Evolutionary conservation across 805 yeast species (phyloP).

Genomic region (Candida quercuum): DNA sequence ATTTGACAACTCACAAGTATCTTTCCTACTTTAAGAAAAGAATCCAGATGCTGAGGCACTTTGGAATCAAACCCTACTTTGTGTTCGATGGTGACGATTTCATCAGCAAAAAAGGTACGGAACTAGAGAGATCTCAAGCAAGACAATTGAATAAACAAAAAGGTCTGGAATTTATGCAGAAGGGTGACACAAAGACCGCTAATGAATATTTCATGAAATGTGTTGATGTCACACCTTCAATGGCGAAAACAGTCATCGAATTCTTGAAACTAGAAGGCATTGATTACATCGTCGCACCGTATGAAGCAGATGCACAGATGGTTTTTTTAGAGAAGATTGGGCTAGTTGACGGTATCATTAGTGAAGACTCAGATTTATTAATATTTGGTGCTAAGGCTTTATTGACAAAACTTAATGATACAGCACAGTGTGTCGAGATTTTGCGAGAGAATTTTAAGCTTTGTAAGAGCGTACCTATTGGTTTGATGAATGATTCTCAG

Average conservation of each 20-base stretch:
- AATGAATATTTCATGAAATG: slow-evolving; percentile 68
- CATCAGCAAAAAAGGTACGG: slow-evolving; percentile 74
- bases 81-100: slow-evolving; percentile 92
- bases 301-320: slow-evolving; percentile 97
- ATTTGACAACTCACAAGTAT: slow-evolving; percentile 65
- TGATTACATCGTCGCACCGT: slow-evolving; percentile 88
- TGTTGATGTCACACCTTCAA: slow-evolving; percentile 81
- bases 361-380: slow-evolving; percentile 92
- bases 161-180: slow-evolving; percentile 46
- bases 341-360: slow-evolving; percentile 74
- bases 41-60: slow-evolving; percentile 55
- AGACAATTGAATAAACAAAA: slow-evolving; percentile 53
- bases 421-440: slow-evolving; percentile 66
- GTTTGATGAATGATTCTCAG: slow-evolving; percentile 47
- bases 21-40: slow-evolving; percentile 64
- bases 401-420: slow-evolving; percentile 76
- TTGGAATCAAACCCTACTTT: slow-evolving; percentile 74
- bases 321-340: slow-evolving; percentile 78
- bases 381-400: slow-evolving; percentile 78
- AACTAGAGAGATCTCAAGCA: slow-evolving; percentile 50
- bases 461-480: slow-evolving; percentile 47
- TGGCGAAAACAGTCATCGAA: slow-evolving; percentile 84
- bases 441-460: slow-evolving; percentile 46
- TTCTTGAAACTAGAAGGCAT: slow-evolving; percentile 54
- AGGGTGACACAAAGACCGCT: slow-evolving; percentile 58